A percentile compares a stretch with the other conserved stretches of the same genome.
Evolutionary conservation across 495 filamentous ascomycete genomes (phyloP).

Genomic region (Neurospora hispaniola): DNA sequence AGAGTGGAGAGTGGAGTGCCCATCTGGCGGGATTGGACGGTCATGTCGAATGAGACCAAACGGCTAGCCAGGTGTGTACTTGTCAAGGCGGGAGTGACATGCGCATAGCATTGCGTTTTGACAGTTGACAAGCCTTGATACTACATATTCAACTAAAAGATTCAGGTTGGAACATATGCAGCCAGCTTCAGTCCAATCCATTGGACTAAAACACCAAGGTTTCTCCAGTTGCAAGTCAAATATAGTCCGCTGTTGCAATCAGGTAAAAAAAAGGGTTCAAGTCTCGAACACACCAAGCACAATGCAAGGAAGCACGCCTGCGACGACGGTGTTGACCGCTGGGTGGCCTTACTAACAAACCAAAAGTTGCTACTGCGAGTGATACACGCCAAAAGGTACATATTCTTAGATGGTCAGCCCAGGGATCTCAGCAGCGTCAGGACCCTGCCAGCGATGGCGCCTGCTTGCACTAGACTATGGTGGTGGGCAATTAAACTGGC

Average conservation of each 20-base stretch:
- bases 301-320: not conserved
- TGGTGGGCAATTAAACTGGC: not conserved
- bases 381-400: not conserved
- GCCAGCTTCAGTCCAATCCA: not conserved
- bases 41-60: not conserved
- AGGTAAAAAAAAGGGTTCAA: not conserved
- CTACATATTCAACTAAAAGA: not conserved
- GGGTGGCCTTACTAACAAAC: not conserved
- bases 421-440: not conserved
- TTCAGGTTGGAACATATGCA: not conserved
- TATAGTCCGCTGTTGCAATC: not conserved
- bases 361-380: not conserved
- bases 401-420: not conserved
- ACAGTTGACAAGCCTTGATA: not conserved
- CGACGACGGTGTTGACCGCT: not conserved
- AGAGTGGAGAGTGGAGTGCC: not conserved
- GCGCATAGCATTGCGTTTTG: not conserved
- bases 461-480: not conserved
- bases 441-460: not conserved
- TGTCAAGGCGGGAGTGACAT: too few relatives aligned
- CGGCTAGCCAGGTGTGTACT: not conserved
- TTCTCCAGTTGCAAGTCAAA: not conserved
- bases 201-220: not conserved
- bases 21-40: not conserved
- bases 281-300: not conserved